phyloP scores from a whole-genome alignment of 1,139 yeast genomes.

The Candida labiduridarum region DNA sequence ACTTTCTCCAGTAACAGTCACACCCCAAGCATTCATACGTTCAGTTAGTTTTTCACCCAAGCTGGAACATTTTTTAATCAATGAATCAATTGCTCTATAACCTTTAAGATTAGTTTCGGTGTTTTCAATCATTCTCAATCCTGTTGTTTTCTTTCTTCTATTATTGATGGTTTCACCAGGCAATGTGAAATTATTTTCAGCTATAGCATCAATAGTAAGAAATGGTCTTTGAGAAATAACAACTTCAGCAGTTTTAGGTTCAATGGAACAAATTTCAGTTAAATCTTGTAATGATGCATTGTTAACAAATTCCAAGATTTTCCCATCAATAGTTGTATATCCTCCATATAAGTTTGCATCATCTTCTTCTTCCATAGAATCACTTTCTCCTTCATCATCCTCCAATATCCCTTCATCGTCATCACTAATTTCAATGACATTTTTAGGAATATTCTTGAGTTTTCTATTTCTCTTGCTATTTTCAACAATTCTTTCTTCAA shows the following conservation, averaged over 20 bases:
- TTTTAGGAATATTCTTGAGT: not conserved
- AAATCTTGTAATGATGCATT: slow-evolving; percentile 75
- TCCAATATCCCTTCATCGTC: slow-evolving; percentile 43
- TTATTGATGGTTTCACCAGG: slow-evolving; percentile 30
- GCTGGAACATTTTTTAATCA: slow-evolving; percentile 79
- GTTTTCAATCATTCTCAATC: slow-evolving; percentile 75
- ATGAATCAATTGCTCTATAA: slow-evolving; percentile 89
- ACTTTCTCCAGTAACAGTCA: slow-evolving; percentile 70
- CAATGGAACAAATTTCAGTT: slow-evolving; percentile 75
- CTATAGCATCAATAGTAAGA: slow-evolving; percentile 54
- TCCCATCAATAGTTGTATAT: slow-evolving; percentile 57
- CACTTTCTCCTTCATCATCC: slow-evolving; percentile 42
- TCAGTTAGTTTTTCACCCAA: slow-evolving; percentile 71
- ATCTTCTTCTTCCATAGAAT: slow-evolving; percentile 43
- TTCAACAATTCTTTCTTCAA: slow-evolving; percentile 41
- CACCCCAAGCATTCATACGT: slow-evolving; percentile 88
- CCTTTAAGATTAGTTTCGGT: slow-evolving; percentile 75
- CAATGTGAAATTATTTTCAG: slow-evolving; percentile 51
- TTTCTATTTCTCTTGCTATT: slow-evolving; percentile 18
- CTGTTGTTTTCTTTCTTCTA: slow-evolving; percentile 58
- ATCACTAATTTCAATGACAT: slow-evolving; percentile 25
- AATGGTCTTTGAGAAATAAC: slow-evolving; percentile 73
- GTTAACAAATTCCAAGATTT: slow-evolving; percentile 77
- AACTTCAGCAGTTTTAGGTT: slow-evolving; percentile 64
- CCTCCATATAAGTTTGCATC: slow-evolving; percentile 40